Evolutionary conservation across 495 filamentous ascomycete species (phyloP).

Genomic region (Darksidea phi): DNA sequence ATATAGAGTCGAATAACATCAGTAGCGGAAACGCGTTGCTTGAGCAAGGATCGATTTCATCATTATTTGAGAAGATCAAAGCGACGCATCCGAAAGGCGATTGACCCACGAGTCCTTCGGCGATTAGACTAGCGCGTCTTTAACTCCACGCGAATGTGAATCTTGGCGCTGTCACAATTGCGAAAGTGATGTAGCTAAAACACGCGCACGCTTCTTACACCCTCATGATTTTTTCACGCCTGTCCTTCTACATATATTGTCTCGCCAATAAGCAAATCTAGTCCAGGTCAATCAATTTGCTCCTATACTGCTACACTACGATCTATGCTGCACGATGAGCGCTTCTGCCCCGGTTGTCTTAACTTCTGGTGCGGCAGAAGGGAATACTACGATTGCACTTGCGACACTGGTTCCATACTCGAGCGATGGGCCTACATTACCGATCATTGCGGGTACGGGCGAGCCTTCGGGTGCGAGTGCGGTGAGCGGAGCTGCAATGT

Average conservation of each 20-base stretch:
- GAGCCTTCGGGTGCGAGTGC: not conserved
- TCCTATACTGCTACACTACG: not conserved
- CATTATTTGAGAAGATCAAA: too few relatives aligned
- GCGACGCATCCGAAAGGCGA: too few relatives aligned
- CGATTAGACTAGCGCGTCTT: conserved; percentile 5
- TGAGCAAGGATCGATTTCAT: too few relatives aligned
- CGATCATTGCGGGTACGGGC: not conserved
- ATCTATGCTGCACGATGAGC: not conserved
- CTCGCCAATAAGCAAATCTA: too few relatives aligned
- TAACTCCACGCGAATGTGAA: not conserved
- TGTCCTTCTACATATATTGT: too few relatives aligned
- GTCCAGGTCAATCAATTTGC: too few relatives aligned
- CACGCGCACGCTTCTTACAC: too few relatives aligned
- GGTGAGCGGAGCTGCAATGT: not conserved
- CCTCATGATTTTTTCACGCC: too few relatives aligned
- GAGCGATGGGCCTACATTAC: conserved; percentile 21
- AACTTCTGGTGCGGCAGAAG: not conserved
- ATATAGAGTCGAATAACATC: conserved; percentile 13
- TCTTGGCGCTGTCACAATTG: not conserved
- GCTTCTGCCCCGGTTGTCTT: too few relatives aligned
- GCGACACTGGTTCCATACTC: conserved; percentile 1
- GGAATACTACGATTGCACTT: not conserved
- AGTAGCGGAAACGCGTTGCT: too few relatives aligned
- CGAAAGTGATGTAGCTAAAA: too few relatives aligned
- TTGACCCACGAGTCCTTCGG: too few relatives aligned